These are phyloP conservation scores for Venturia oleaginea DNA, from an alignment of 2,329 filamentous ascomycete species.

Conservation along the genomic window DNA sequence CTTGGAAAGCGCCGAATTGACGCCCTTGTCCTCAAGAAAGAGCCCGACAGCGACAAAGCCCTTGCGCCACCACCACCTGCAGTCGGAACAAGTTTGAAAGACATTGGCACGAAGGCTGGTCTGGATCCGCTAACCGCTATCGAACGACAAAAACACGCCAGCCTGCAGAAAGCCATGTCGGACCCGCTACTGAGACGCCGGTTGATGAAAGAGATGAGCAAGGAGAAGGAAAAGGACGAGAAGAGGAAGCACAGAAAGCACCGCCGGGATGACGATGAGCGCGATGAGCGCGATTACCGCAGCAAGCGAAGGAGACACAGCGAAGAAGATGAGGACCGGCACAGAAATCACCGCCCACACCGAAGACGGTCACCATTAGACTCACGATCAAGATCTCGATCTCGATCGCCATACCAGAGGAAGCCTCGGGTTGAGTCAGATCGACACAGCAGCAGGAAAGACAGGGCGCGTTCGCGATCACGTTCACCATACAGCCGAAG, in stretches of 20 bases:
- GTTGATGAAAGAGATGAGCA: conserved; percentile 48
- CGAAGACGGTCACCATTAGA: background rate
- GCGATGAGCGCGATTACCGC: conserved; percentile 22
- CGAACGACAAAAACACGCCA: conserved; percentile 77
- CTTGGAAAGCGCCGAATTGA: conserved; percentile 90
- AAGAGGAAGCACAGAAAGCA: conserved; percentile 25
- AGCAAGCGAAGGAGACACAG: conserved; percentile 16
- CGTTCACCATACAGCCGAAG: conserved; percentile 11
- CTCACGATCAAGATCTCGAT: conserved; percentile 9
- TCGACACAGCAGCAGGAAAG: background rate
- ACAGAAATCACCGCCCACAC: conserved; percentile 21
- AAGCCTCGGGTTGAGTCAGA: conserved; percentile 17
- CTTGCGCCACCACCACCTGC: conserved; percentile 56
- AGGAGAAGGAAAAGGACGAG: conserved; percentile 45
- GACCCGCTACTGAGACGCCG: conserved; percentile 57
- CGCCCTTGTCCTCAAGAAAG: conserved; percentile 70
- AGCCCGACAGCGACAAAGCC: conserved; percentile 51
- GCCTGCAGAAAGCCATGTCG: conserved; percentile 44
- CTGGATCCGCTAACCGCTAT: conserved; percentile 90
- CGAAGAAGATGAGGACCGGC: conserved; percentile 25
- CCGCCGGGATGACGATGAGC: conserved; percentile 27
- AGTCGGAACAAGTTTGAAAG: conserved; percentile 43
- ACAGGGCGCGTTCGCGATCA: conserved; percentile 12
- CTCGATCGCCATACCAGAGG: conserved; percentile 17
- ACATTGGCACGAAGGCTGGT: conserved; percentile 77